A percentile compares a stretch with the other conserved stretches of the same genome.
These are phyloP conservation scores for Cladophialophora bantiana DNA, from an alignment of 2,329 filamentous ascomycete genomes.

Conservation along the genomic window DNA sequence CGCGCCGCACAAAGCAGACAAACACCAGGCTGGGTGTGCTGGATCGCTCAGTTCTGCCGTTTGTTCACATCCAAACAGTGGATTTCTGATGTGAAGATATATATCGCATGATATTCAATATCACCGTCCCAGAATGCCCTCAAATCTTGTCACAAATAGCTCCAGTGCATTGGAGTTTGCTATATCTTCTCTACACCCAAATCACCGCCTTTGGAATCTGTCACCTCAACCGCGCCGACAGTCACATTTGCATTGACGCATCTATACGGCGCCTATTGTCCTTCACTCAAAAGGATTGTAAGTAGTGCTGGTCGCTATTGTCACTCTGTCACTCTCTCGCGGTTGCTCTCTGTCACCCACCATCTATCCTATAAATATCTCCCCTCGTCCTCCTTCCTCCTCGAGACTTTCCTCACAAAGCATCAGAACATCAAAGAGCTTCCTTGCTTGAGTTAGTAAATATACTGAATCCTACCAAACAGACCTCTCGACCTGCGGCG, in stretches of 20 bases:
- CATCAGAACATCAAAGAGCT: background rate
- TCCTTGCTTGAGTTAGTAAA: background rate
- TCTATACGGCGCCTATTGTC: background rate
- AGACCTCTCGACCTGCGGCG: background rate
- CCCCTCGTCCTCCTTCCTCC: background rate
- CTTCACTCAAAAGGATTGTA: background rate
- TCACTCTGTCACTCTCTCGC: background rate
- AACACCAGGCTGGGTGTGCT: background rate
- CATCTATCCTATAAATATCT: conserved; percentile 21
- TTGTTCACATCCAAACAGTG: conserved; percentile 3
- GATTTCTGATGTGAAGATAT: background rate
- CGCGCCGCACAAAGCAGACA: background rate
- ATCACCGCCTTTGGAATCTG: background rate
- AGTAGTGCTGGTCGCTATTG: background rate
- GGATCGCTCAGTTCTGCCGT: conserved; percentile 8
- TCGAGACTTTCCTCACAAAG: background rate
- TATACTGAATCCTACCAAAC: conserved; percentile 9
- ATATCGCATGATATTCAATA: background rate
- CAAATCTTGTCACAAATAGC: background rate
- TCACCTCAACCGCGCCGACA: background rate
- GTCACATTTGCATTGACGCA: background rate
- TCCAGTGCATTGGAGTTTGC: background rate
- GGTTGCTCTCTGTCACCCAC: background rate
- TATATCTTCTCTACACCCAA: conserved; percentile 1
- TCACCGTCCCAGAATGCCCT: background rate